Conservation (phyloP, 169 alveolate species). For the Eimeria necatrix region DNA sequence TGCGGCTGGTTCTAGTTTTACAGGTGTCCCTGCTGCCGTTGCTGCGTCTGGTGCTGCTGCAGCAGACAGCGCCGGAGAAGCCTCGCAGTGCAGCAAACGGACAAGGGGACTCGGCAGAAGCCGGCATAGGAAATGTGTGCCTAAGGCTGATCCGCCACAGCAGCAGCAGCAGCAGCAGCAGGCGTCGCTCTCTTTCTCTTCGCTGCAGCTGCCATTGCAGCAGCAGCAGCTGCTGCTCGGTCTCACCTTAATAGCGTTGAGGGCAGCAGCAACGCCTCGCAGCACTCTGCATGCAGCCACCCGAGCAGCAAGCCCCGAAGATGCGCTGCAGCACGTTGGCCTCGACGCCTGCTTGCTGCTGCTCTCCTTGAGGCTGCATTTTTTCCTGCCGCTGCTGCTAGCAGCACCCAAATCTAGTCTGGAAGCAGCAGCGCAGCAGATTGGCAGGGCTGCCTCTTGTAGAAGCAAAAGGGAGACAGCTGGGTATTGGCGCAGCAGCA, state of each 20-base stretch:
- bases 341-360: not conserved
- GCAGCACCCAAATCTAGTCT: not conserved
- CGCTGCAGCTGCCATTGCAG: conserved; percentile 54
- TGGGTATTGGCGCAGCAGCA: conserved; percentile 62
- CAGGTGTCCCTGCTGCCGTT: not conserved
- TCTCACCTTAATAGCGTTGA: not conserved
- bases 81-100: not conserved
- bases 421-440: conserved; percentile 68
- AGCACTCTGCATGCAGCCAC: conserved; percentile 57
- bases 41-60: not conserved
- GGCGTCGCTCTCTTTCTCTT: not conserved
- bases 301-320: conserved; percentile 11
- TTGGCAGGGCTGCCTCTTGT: conserved; percentile 58
- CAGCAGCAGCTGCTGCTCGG: conserved; percentile 49
- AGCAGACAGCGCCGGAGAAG: not conserved
- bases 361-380: not conserved
- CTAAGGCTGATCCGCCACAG: conserved; percentile 32
- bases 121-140: conserved; percentile 48
- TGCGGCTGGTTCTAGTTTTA: not conserved
- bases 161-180: conserved; percentile 71
- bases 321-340: not conserved
- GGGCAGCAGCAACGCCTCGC: not conserved
- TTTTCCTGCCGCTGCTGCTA: conserved; percentile 29
- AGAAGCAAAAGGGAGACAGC: conserved; percentile 34
- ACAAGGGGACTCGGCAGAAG: conserved; percentile 36